Conservation (phyloP, 2,329 filamentous ascomycete genomes). For the Microdochium paspali region DNA sequence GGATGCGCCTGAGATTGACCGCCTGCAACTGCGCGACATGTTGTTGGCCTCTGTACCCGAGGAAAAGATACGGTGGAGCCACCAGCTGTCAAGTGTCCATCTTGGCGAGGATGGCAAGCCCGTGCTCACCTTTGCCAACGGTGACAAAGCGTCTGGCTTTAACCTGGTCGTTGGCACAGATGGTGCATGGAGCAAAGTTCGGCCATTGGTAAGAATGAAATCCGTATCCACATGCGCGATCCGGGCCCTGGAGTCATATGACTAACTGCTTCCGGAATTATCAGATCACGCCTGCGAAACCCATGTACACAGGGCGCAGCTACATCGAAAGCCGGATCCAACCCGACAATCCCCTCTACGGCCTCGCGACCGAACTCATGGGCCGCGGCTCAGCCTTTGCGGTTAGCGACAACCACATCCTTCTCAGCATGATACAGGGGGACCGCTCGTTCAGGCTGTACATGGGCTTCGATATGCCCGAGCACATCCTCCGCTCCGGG, state of each 20-base stretch:
- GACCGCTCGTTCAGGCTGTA: background rate
- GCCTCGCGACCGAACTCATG: conserved; percentile 12
- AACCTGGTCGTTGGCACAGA: conserved; percentile 28
- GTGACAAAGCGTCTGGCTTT: conserved; percentile 4
- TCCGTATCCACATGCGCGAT: background rate
- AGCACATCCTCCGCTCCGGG: background rate
- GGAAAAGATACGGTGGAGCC: conserved; percentile 11
- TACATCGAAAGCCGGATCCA: conserved; percentile 22
- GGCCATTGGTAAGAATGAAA: conserved; percentile 4
- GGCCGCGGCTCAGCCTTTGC: conserved; percentile 26
- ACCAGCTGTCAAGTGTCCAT: conserved; percentile 3
- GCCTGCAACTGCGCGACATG: background rate
- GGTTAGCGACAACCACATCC: conserved; percentile 9
- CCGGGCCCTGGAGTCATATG: background rate
- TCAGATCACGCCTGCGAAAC: conserved; percentile 18
- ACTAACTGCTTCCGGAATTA: background rate
- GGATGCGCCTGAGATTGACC: conserved; percentile 13
- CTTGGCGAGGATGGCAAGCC: conserved; percentile 13
- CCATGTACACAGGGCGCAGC: conserved; percentile 28
- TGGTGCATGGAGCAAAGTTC: conserved; percentile 26
- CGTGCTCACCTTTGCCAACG: conserved; percentile 3
- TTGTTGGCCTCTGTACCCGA: conserved; percentile 1
- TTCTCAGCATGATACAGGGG: conserved; percentile 11
- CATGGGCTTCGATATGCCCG: background rate
- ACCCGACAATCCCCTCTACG: conserved; percentile 12